Evolutionary conservation across 2,329 filamentous ascomycete genomes (phyloP).

Genomic region (Penicillium paneum): DNA sequence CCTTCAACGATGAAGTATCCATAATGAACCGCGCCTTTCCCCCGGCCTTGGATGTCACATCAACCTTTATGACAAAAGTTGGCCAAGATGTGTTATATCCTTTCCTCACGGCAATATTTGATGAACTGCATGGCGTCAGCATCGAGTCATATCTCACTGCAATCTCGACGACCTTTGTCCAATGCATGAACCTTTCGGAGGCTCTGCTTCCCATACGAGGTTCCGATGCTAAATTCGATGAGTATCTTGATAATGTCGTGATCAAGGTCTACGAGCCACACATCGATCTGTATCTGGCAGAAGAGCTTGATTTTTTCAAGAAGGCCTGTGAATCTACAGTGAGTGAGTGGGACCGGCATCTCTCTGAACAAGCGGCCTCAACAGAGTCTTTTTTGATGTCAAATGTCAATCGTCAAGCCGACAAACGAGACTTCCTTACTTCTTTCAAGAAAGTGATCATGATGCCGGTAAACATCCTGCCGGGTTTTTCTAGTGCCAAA

Average conservation of each 20-base stretch:
- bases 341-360: constrained; percentile 81
- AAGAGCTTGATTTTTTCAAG: constrained; percentile 85
- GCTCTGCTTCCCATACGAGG: constrained; percentile 64
- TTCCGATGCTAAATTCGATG: constrained; percentile 58
- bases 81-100: constrained; percentile 79
- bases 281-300: constrained; percentile 86
- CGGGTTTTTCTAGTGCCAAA: constrained; percentile 65
- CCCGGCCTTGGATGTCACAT: constrained; percentile 65
- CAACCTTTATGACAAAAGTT: constrained; percentile 75
- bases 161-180: constrained; percentile 82
- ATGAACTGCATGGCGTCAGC: constrained; percentile 76
- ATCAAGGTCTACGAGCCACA: constrained; percentile 82
- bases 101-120: constrained; percentile 79
- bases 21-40: constrained; percentile 83
- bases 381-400: constrained; percentile 95
- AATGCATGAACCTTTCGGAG: constrained; percentile 73
- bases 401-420: constrained; percentile 87
- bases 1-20: constrained; percentile 76
- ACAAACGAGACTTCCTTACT: constrained; percentile 92
- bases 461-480: constrained; percentile 93
- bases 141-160: constrained; percentile 78
- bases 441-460: constrained; percentile 99
- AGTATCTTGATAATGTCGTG: constrained; percentile 65
- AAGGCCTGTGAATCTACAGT: constrained; percentile 74
- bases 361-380: constrained; percentile 84